Base-by-base conservation (phyloP, 75 land plant species). In the Ceratopteris richardii region DNA sequence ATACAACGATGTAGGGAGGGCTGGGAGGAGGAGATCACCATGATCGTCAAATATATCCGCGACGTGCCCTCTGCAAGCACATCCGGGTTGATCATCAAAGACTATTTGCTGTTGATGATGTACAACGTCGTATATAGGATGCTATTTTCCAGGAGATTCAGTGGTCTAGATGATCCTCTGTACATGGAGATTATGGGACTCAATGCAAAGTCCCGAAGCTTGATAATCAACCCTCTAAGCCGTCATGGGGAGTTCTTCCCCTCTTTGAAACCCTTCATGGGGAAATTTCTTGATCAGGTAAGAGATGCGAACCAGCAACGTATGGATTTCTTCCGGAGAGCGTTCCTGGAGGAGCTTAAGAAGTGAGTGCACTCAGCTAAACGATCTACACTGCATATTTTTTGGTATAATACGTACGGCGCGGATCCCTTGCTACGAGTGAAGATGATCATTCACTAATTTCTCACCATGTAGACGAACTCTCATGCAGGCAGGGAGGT, bases 61-160 rank as follows among this genome's bases (percentile, higher is more conserved):
- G 7, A 33, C 3, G 7, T 33, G 9, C 37, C 37, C 37, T 57
- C 31, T 26, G 66, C 66, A 0, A 26, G 27, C 0, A 64, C 48
- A 0, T 39, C 72, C 17, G 72, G 72, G 29, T 13, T 40, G 6
- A 47, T 69, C 25, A 69, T 69, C 55, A 26, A 66, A 16, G 28
- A 26, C 27, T n/a, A 66, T 19, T 31, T 69, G 59, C 72, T 62
- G 58, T 58, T 69, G 7, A 31, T 69, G 67, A 69, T 69, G 72
- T 69, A 69, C 66, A 69, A 62, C 39, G 23, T 63, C 36, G 56
- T 69, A 67, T 69, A 69, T 48, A 19, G 67, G 58, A 54, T 69
- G 72, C 62, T 69, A 67, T 69, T 69, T 31, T 46, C 63, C 31
- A 41, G 70, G n/a, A 16, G 72, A 26, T 69, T 69, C 39, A 58